Evolutionary conservation across 805 yeast species (phyloP), one percentile per base, ranked within the genome.

Genomic region (Starmerella vitae): DNA sequence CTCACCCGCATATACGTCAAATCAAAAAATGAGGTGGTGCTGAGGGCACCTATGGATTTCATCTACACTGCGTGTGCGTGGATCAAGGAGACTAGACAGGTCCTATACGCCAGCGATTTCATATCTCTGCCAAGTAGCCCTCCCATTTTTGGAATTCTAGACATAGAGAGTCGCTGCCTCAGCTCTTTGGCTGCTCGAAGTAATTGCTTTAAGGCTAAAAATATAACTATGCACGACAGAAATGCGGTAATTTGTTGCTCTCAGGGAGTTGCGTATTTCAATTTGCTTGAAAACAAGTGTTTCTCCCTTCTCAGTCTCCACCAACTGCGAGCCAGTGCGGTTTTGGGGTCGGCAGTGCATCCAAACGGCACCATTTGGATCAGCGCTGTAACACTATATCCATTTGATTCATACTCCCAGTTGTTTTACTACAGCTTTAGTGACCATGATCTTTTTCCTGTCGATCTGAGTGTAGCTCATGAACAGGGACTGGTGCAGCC

Each of bases 161-260:
- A 26, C 12, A 4, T 34, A 6, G 33, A 36, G 15, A 36, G 12
- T 29, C 20, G 22, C 17, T 30, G 32, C 5, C 19, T 34, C 7
- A 34, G 37, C 19, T 34, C 37, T 20, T 20, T 34, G 9, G 20
- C 26, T 13, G 25, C 17, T 20, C 15, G 32, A 18, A 25, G 21
- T 17, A 4, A 24, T 13, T 20, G 6, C 36, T 17, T 9, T 9
- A 36, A 15, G 13, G 31, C 33, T 5, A 14, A 22, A 2, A 22
- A 28, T 24, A 20, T 33, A 7, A 29, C 31, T 1, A 12, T 25
- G 1, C 36, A 39, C 27, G 19, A 27, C 7, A 18, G 26, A 8
- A 39, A 39, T 8, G 19, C 36, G 13, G n/a, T 41, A n/a, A 3
- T 30, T 12, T 37, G 41, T 20, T 29, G 35, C 2, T 24, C 27